Conservation (phyloP, 805 yeast species). For the Yueomyces sinensis region DNA sequence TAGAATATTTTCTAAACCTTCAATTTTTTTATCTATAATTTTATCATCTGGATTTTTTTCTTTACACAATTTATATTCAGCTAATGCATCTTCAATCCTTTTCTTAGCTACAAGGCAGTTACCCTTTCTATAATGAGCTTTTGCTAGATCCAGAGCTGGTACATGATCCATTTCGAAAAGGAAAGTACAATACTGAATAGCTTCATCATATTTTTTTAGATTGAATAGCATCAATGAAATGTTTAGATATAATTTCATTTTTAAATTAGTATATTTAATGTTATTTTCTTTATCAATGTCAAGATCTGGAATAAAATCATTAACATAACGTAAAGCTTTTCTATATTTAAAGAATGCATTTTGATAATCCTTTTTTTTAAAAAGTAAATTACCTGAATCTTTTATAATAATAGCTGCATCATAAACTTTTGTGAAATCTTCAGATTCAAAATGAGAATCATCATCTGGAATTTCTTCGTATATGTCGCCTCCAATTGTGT, state of each 20-base stretch:
- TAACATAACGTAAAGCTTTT: slow-evolving; percentile 55
- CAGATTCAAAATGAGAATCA: slow-evolving; percentile 43
- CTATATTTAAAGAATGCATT: slow-evolving; percentile 50
- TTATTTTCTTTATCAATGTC: slow-evolving; percentile 44
- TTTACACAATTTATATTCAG: slow-evolving; percentile 32
- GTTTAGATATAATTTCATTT: slow-evolving; percentile 33
- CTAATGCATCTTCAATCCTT: slow-evolving; percentile 36
- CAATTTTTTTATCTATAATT: slow-evolving; percentile 32
- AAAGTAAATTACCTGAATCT: slow-evolving; percentile 49
- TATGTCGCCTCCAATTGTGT: slow-evolving; percentile 50
- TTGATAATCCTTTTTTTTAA: slow-evolving; percentile 36
- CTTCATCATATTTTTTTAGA: slow-evolving; percentile 32
- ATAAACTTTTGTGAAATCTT: slow-evolving; percentile 39
- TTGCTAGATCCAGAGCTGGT: slow-evolving; percentile 34
- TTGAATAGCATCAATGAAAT: slow-evolving; percentile 43
- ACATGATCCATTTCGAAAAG: slow-evolving; percentile 37
- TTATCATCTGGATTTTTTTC: slow-evolving; percentile 35
- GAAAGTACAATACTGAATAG: slow-evolving; percentile 42
- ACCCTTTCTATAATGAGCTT: slow-evolving; percentile 47
- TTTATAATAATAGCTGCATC: slow-evolving; percentile 44
- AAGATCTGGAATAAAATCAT: slow-evolving; percentile 59
- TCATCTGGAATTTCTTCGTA: slow-evolving; percentile 75
- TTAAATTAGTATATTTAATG: slow-evolving; percentile 34
- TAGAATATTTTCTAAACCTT: slow-evolving; percentile 27
- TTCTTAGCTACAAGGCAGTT: slow-evolving; percentile 30